Percentiles rank a stretch among this genome's conserved stretches.
phyloP scores from a whole-genome alignment of 75 land plant species.

The Picea sitchensis region DNA sequence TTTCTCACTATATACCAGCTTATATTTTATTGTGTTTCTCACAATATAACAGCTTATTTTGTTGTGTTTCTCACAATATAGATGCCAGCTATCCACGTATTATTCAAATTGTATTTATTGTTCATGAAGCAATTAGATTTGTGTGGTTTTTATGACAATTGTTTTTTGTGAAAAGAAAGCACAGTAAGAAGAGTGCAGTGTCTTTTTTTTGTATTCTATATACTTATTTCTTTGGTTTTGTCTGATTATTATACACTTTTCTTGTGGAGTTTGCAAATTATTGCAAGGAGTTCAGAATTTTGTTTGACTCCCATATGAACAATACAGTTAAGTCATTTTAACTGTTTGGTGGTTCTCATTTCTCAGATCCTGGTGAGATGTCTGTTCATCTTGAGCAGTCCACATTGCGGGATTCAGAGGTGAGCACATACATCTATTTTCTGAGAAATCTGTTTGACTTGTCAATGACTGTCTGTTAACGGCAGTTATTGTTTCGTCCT shows the following conservation, averaged over 20 bases:
- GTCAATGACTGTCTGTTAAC: background rate
- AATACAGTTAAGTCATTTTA: background rate
- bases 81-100: too few relatives aligned
- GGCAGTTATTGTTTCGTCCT: background rate
- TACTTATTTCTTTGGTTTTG: background rate
- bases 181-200: background rate
- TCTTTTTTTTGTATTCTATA: background rate
- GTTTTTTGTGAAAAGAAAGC: background rate
- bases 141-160: background rate
- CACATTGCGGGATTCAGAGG: slow-evolving; percentile 2
- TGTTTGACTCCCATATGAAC: background rate
- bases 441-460: background rate
- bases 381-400: slow-evolving; percentile 7
- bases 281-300: background rate
- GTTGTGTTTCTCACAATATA: too few relatives aligned
- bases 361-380: background rate
- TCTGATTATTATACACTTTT: background rate
- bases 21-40: too few relatives aligned
- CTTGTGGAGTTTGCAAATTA: background rate
- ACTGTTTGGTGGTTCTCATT: background rate
- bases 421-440: background rate
- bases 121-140: background rate
- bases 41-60: too few relatives aligned
- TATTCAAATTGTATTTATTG: too few relatives aligned
- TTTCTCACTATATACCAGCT: too few relatives aligned